phyloP scores from a whole-genome alignment of 306 rosid genomes.

The Hippophae rhamnoides region DNA sequence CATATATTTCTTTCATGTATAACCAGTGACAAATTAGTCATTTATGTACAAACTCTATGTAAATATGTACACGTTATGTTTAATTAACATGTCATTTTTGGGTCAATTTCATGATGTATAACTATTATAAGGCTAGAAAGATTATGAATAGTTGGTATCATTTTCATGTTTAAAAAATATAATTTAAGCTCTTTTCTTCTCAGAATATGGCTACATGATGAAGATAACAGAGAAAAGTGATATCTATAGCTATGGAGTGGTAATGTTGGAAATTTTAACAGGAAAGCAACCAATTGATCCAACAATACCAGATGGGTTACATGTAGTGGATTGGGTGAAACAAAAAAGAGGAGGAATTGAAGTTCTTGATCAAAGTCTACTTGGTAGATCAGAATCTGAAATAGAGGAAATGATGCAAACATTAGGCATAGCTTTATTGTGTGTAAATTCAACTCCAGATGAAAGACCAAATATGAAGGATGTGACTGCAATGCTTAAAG shows the following conservation, averaged over 20 bases:
- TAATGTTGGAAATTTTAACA: slow-evolving; percentile 69
- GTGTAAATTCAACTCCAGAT: slow-evolving; percentile 69
- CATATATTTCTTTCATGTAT: background rate
- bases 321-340: slow-evolving; percentile 91
- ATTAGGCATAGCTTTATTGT: slow-evolving; percentile 77
- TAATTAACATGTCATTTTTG: no score
- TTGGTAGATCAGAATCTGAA: slow-evolving; percentile 69
- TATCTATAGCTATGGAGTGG: slow-evolving; percentile 81
- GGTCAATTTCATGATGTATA: no score
- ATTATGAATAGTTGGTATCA: no score
- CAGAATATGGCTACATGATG: slow-evolving; percentile 94
- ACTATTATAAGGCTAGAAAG: no score
- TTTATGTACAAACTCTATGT: no score
- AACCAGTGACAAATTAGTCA: no score
- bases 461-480: slow-evolving; percentile 96
- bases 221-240: slow-evolving; percentile 70
- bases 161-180: background rate
- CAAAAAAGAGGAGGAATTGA: slow-evolving; percentile 48
- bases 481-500: slow-evolving; percentile 82
- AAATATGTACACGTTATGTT: no score
- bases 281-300: slow-evolving; percentile 99
- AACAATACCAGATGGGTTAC: slow-evolving; percentile 79
- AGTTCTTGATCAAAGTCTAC: slow-evolving; percentile 59
- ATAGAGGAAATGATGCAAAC: slow-evolving; percentile 83
- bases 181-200: slow-evolving; percentile 9